A percentile compares a stretch with the other conserved stretches of the same genome.
Conservation (phyloP, 306 rosid species). For the Dalbergia cultrata region DNA sequence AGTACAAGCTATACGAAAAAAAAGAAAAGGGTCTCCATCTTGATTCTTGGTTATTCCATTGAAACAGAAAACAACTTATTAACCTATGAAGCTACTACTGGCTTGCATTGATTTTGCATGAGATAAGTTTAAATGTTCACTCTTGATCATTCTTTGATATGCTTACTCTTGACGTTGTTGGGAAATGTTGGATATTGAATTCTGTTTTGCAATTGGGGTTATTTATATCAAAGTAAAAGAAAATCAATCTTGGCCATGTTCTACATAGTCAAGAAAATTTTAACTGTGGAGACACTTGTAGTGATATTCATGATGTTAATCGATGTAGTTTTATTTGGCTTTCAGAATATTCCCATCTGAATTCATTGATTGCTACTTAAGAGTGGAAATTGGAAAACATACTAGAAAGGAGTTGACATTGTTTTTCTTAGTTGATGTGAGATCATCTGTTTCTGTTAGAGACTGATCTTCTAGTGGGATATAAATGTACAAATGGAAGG, state of each 20-base stretch:
- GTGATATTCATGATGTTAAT: neutral
- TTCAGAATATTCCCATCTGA: neutral
- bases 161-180: neutral
- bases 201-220: constrained; percentile 1
- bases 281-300: neutral
- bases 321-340: neutral
- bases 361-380: neutral
- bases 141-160: neutral
- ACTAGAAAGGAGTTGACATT: neutral
- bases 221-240: neutral
- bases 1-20: neutral
- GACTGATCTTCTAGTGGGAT: no score
- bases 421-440: constrained; percentile 23
- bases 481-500: no score
- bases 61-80: constrained; percentile 13
- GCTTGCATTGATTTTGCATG: neutral
- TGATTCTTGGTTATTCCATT: constrained; percentile 1
- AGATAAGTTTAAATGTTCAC: neutral
- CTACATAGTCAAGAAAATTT: neutral
- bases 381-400: constrained; percentile 3
- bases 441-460: neutral
- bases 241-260: neutral
- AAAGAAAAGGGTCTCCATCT: neutral
- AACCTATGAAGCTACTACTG: constrained; percentile 6
- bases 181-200: constrained; percentile 23